Evolutionary conservation across 495 filamentous ascomycete genomes (phyloP).

Genomic region (Aspergillus wentii): DNA sequence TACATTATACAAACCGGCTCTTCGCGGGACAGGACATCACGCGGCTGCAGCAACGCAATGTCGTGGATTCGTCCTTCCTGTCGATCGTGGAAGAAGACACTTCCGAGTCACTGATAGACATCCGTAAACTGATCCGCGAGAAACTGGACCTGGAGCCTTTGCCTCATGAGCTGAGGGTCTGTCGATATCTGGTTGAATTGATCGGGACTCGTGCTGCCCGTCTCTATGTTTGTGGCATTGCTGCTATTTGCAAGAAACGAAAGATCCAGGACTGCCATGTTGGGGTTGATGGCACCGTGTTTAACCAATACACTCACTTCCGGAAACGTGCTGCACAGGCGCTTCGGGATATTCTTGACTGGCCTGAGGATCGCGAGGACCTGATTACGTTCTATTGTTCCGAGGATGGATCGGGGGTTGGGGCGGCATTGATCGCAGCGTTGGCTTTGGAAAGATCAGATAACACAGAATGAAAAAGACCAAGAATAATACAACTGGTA

Average conservation of each 20-base stretch:
- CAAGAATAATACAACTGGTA: too few species aligned
- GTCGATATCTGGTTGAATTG: slow-evolving; percentile 75
- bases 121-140: slow-evolving; percentile 63
- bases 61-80: slow-evolving; percentile 75
- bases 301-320: slow-evolving; percentile 92
- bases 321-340: slow-evolving; percentile 74
- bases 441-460: slow-evolving; percentile 18
- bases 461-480: too few species aligned
- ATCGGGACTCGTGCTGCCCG: slow-evolving; percentile 86
- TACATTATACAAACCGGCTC: slow-evolving; percentile 25
- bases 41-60: slow-evolving; percentile 61
- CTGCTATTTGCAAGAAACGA: slow-evolving; percentile 90
- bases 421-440: slow-evolving; percentile 26
- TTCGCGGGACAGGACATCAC: slow-evolving; percentile 43
- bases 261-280: slow-evolving; percentile 71
- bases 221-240: slow-evolving; percentile 84
- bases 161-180: slow-evolving; percentile 71
- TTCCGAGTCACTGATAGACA: slow-evolving; percentile 66
- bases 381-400: slow-evolving; percentile 21
- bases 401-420: slow-evolving; percentile 27
- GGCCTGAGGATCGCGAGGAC: slow-evolving; percentile 15
- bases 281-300: slow-evolving; percentile 88
- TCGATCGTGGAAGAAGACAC: slow-evolving; percentile 71
- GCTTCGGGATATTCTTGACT: slow-evolving; percentile 47
- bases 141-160: slow-evolving; percentile 59